A percentile compares a stretch with the other conserved stretches of the same genome.
Conservation (phyloP, 2,329 filamentous ascomycete genomes). For the Lasiodiplodia sp. region DNA sequence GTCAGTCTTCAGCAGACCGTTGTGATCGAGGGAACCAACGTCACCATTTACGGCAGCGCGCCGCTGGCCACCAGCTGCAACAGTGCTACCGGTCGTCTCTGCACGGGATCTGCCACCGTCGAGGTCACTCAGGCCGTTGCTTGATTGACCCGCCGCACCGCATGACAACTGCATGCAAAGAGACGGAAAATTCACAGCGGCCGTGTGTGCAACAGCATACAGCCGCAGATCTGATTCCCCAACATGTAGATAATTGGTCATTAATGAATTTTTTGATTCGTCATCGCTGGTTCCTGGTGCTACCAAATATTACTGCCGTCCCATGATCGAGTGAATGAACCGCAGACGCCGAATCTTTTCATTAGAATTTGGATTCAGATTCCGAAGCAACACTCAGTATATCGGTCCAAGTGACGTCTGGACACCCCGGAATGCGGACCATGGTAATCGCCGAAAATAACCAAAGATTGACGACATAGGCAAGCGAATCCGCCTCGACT, state of each 20-base stretch:
- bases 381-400: not conserved
- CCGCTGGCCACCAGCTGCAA: not conserved
- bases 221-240: not conserved
- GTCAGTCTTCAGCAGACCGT: not conserved
- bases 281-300: not conserved
- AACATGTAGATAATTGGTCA: not conserved
- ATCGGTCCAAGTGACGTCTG: not conserved
- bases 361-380: too few species aligned
- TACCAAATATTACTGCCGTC: not conserved
- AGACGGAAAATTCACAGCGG: not conserved
- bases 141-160: not conserved
- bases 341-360: too few species aligned
- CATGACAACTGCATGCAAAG: not conserved
- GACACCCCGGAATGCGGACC: not conserved
- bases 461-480: not conserved
- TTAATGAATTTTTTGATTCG: not conserved
- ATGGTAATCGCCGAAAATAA: not conserved
- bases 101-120: conserved; percentile 7
- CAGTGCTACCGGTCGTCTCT: conserved; percentile 4
- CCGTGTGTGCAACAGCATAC: not conserved
- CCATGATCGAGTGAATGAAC: not conserved
- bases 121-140: conserved; percentile 17
- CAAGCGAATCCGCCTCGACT: not conserved
- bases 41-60: conserved; percentile 10
- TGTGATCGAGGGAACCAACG: not conserved